phyloP scores from a whole-genome alignment of 306 rosid species.

The Cicer arietinum region DNA sequence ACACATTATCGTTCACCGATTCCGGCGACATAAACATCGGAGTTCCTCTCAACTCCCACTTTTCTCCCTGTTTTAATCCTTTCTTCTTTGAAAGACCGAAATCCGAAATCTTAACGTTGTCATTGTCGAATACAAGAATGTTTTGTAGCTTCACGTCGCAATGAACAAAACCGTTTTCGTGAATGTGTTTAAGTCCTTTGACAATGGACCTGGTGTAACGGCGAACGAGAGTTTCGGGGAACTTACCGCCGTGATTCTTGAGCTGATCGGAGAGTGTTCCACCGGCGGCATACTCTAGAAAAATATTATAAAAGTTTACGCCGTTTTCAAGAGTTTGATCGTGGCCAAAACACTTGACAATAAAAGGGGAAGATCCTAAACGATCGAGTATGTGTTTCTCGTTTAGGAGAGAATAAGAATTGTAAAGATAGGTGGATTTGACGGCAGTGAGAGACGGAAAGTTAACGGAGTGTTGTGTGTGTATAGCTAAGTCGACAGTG shows the following conservation, averaged over 20 bases:
- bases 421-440: conserved; percentile 51
- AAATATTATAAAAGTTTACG: conserved; percentile 50
- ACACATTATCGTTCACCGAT: conserved; percentile 63
- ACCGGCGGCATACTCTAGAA: conserved; percentile 71
- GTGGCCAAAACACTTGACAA: conserved; percentile 61
- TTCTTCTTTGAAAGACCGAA: conserved; percentile 71
- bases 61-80: conserved; percentile 40
- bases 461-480: not conserved
- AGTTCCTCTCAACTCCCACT: conserved; percentile 65
- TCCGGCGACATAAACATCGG: conserved; percentile 87
- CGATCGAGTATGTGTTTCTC: conserved; percentile 58
- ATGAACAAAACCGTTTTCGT: conserved; percentile 74
- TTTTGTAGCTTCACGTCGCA: conserved; percentile 82
- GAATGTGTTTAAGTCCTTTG: conserved; percentile 61
- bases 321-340: conserved; percentile 57
- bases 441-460: conserved; percentile 57
- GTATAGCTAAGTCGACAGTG: conserved; percentile 56
- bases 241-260: conserved; percentile 52
- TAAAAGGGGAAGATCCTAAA: conserved; percentile 54
- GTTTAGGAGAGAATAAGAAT: conserved; percentile 55
- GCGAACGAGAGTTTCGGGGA: conserved; percentile 57
- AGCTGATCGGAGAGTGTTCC: conserved; percentile 65
- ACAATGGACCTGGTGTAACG: conserved; percentile 56
- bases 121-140: conserved; percentile 65
- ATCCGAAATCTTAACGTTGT: conserved; percentile 66